These are phyloP conservation scores for Trichoderma sp. DNA, from an alignment of 2,329 filamentous ascomycete genomes.

Conservation along the genomic window DNA sequence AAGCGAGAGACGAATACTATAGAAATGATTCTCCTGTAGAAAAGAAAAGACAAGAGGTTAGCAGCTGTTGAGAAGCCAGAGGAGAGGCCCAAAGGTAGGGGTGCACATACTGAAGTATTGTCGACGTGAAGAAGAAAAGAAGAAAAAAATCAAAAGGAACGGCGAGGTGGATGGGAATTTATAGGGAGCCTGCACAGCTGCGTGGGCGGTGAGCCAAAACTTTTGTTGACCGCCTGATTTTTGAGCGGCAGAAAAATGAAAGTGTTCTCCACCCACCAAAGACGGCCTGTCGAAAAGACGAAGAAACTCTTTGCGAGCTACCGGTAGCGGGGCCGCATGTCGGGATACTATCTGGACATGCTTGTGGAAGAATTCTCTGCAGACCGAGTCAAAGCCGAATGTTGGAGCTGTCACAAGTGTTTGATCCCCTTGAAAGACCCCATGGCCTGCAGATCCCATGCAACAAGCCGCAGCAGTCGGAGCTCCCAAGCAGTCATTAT, in stretches of 20 bases:
- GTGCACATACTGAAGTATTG: constrained; percentile 60
- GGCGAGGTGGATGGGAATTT: constrained; percentile 41
- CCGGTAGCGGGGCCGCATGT: no score
- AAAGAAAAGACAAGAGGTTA: constrained; percentile 28
- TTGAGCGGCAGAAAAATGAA: constrained; percentile 18
- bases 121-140: constrained; percentile 62
- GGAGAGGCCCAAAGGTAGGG: constrained; percentile 36
- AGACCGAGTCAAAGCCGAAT: no score
- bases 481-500: no score
- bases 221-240: constrained; percentile 25
- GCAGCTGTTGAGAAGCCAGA: constrained; percentile 26
- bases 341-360: no score
- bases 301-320: no score
- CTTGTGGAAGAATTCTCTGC: no score
- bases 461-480: no score
- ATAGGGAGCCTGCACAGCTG: constrained; percentile 12
- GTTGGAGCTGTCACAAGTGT: no score
- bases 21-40: constrained; percentile 85
- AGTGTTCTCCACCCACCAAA: background rate
- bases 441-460: no score
- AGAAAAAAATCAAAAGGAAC: constrained; percentile 46
- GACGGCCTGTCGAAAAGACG: background rate
- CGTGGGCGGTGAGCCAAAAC: constrained; percentile 20
- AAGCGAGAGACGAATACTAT: constrained; percentile 94
- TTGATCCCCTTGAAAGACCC: no score